Conservation (phyloP, 495 filamentous ascomycete species). For the Schizothecium vesticola region DNA sequence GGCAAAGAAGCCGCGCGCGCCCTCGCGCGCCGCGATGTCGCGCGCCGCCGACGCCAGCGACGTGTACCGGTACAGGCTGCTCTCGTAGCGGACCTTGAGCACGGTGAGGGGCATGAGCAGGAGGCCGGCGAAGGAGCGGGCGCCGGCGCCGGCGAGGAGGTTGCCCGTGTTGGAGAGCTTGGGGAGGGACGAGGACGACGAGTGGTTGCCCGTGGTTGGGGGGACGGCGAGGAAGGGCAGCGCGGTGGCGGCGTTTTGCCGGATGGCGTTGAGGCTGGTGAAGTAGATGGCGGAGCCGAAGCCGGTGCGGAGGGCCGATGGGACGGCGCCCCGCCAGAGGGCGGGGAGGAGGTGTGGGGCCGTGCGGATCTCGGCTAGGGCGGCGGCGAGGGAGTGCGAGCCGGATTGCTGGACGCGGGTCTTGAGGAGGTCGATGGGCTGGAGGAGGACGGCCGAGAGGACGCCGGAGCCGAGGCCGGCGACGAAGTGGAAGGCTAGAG, state of each 20-base stretch:
- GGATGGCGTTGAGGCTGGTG: slow-evolving; percentile 75
- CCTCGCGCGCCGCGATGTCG: slow-evolving; percentile 71
- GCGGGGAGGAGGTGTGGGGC: slow-evolving; percentile 51
- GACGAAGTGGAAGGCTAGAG: slow-evolving; percentile 71
- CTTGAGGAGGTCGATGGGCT: slow-evolving; percentile 95
- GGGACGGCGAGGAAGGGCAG: slow-evolving; percentile 30
- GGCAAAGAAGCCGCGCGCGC: slow-evolving; percentile 79
- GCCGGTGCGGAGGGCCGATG: slow-evolving; percentile 86
- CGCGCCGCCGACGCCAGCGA: slow-evolving; percentile 64
- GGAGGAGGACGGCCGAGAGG: slow-evolving; percentile 80
- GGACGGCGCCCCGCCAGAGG: slow-evolving; percentile 94
- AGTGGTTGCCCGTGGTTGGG: neutral
- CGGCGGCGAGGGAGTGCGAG: slow-evolving; percentile 56
- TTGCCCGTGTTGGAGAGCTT: slow-evolving; percentile 83
- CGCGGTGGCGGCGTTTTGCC: slow-evolving; percentile 57
- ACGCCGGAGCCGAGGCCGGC: slow-evolving; percentile 86
- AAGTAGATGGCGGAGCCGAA: slow-evolving; percentile 94
- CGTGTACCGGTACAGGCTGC: slow-evolving; percentile 75
- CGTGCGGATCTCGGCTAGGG: slow-evolving; percentile 64
- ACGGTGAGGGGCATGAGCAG: slow-evolving; percentile 95
- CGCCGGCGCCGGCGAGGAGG: slow-evolving; percentile 74
- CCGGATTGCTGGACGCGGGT: slow-evolving; percentile 83
- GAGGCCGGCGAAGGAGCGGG: slow-evolving; percentile 78
- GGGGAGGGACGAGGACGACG: slow-evolving; percentile 69
- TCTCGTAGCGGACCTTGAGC: slow-evolving; percentile 94